A percentile compares a stretch with the other conserved stretches of the same genome.
Evolutionary conservation across 345 rosid species (phyloP).

Genomic region (Odontarrhena argentea): DNA sequence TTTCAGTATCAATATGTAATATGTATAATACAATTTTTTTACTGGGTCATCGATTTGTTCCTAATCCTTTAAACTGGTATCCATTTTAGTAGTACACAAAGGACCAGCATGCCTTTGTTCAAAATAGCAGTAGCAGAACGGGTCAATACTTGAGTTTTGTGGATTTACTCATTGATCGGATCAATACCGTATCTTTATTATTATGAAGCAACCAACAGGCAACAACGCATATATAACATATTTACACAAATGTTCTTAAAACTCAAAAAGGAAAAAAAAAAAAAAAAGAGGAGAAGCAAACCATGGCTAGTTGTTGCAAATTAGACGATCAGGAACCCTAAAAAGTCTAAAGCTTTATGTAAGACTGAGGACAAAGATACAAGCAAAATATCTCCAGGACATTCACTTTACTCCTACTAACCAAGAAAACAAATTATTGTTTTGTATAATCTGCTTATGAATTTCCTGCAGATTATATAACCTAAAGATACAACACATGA

Average conservation of each 20-base stretch:
- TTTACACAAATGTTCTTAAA: slow-evolving; percentile 33
- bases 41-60: slow-evolving; percentile 9
- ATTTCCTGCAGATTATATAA: slow-evolving; percentile 29
- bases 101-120: neutral
- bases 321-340: slow-evolving; percentile 34
- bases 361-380: slow-evolving; percentile 13
- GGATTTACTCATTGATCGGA: neutral
- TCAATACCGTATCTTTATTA: slow-evolving; percentile 27
- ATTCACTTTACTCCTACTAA: slow-evolving; percentile 31
- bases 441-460: slow-evolving; percentile 16
- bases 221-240: slow-evolving; percentile 16
- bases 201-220: slow-evolving; percentile 32
- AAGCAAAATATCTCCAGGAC: slow-evolving; percentile 17
- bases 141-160: neutral
- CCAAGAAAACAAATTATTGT: neutral
- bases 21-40: slow-evolving; percentile 20
- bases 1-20: slow-evolving; percentile 11
- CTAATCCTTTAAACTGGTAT: slow-evolving; percentile 8
- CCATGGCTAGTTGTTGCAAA: slow-evolving; percentile 19
- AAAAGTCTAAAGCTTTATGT: slow-evolving; percentile 26
- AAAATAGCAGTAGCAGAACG: neutral
- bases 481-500: slow-evolving; percentile 35
- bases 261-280: neutral
- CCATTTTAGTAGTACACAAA: neutral
- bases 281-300: slow-evolving; percentile 23